Percentiles rank a stretch among this genome's conserved stretches.
Evolutionary conservation across 352 stramenopile species (phyloP).

Genomic region (Phytophthora pseudosyringae): DNA sequence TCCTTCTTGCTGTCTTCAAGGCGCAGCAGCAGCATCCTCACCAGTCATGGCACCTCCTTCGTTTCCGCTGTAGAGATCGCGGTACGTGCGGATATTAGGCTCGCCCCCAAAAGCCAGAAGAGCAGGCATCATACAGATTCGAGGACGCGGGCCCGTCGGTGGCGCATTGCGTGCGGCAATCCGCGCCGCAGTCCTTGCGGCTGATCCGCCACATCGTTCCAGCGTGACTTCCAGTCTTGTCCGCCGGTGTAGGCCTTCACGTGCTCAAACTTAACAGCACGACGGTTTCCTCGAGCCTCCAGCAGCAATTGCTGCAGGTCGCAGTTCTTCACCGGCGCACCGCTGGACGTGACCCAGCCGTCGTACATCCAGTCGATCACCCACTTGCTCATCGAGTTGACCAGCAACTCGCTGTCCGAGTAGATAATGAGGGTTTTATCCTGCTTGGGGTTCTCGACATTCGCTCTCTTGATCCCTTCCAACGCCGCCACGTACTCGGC

Average conservation of each 20-base stretch:
- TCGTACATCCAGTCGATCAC: conserved; percentile 24
- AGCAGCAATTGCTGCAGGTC: conserved; percentile 18
- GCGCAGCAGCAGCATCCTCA: neutral
- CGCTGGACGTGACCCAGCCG: conserved; percentile 18
- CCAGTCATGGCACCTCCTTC: neutral
- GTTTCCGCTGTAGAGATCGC: neutral
- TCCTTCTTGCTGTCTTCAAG: no score
- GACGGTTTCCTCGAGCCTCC: neutral
- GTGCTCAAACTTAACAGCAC: conserved; percentile 14
- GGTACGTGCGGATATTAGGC: conserved; percentile 11
- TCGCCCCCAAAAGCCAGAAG: neutral
- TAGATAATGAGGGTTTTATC: no score
- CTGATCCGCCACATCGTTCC: conserved; percentile 23
- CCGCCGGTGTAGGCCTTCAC: conserved; percentile 12
- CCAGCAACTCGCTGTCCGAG: no score
- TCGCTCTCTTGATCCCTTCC: no score
- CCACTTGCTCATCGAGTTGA: neutral
- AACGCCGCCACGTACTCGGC: no score
- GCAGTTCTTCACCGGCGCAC: conserved; percentile 16
- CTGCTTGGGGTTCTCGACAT: no score
- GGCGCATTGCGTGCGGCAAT: conserved; percentile 1
- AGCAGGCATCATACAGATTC: conserved; percentile 17
- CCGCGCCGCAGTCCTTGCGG: conserved; percentile 2
- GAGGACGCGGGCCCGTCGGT: neutral
- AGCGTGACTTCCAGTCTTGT: conserved; percentile 19